phyloP scores from a whole-genome alignment of 106 monocot species.

The Dioscorea zingiberensis region DNA sequence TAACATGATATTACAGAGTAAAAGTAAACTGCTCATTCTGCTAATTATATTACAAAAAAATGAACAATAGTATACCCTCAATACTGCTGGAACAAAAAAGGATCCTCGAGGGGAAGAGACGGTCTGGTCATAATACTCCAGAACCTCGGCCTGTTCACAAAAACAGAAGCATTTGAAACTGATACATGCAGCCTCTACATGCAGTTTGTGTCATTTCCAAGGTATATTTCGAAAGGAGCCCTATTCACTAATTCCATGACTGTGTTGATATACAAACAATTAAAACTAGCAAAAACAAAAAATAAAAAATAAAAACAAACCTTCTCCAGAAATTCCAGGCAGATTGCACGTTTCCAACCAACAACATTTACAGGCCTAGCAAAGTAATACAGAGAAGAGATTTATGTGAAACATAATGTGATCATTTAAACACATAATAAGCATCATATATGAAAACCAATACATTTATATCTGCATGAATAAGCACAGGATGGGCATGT shows the following conservation, averaged over 20 bases:
- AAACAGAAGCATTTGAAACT: neutral
- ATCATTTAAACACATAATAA: too few species aligned
- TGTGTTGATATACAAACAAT: too few species aligned
- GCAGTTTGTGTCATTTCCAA: too few species aligned
- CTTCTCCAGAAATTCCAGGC: slow-evolving; percentile 95
- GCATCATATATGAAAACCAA: too few species aligned
- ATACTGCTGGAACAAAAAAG: slow-evolving; percentile 80
- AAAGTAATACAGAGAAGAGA: slow-evolving; percentile 13
- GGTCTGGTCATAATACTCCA: slow-evolving; percentile 96
- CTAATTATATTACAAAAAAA: neutral
- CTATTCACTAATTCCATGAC: too few species aligned
- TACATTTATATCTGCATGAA: too few species aligned
- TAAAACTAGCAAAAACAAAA: too few species aligned
- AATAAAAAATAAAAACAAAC: slow-evolving; percentile 48
- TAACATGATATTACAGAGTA: neutral
- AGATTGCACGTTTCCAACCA: slow-evolving; percentile 95
- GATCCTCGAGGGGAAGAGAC: slow-evolving; percentile 79
- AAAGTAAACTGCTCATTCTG: neutral
- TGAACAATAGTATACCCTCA: slow-evolving; percentile 37
- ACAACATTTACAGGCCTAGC: slow-evolving; percentile 92
- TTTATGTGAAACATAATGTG: neutral
- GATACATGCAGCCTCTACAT: too few species aligned
- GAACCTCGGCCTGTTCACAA: slow-evolving; percentile 77
- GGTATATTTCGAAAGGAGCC: too few species aligned
- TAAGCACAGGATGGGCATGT: too few species aligned